phyloP scores from a whole-genome alignment of 495 filamentous ascomycete species.

The Annulohypoxylon moriforme region DNA sequence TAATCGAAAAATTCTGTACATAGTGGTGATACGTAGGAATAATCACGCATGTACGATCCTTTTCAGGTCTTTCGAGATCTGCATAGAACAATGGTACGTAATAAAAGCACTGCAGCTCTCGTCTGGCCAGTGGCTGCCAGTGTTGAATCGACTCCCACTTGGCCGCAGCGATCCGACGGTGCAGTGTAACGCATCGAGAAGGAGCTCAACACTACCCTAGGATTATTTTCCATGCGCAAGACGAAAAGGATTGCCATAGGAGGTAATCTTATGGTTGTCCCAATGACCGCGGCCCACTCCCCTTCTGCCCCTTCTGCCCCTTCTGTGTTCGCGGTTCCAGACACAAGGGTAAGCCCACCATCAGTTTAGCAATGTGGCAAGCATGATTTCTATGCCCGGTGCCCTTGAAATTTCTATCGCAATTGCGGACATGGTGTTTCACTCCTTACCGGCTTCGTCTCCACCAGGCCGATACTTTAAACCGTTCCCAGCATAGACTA shows the following conservation, averaged over 20 bases:
- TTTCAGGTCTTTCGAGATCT: conserved; percentile 13
- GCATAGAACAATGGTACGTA: conserved; percentile 19
- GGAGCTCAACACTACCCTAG: conserved; percentile 9
- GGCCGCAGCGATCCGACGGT: conserved; percentile 5
- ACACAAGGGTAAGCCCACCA: conserved; percentile 21
- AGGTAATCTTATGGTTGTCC: conserved; percentile 8
- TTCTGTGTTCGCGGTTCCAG: neutral
- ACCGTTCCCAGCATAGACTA: conserved; percentile 9
- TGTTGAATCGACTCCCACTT: neutral
- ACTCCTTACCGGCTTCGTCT: conserved; percentile 11
- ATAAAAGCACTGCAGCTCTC: conserved; percentile 12
- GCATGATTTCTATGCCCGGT: conserved; percentile 14
- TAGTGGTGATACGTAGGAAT: conserved; percentile 5
- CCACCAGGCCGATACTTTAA: conserved; percentile 13
- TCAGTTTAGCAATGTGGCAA: conserved; percentile 11
- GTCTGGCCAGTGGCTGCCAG: conserved; percentile 18
- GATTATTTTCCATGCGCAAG: neutral
- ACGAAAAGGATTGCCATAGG: conserved; percentile 2
- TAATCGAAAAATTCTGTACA: neutral
- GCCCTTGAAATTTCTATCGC: conserved; percentile 19
- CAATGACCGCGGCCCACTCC: neutral
- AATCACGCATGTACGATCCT: conserved; percentile 34
- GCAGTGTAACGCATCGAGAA: conserved; percentile 33
- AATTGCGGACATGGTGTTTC: conserved; percentile 24
- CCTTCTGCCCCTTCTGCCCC: neutral